A percentile compares a stretch with the other conserved stretches of the same genome.
Evolutionary conservation across 2,329 filamentous ascomycete genomes (phyloP).

Genomic region (Sclerotinia borealis): DNA sequence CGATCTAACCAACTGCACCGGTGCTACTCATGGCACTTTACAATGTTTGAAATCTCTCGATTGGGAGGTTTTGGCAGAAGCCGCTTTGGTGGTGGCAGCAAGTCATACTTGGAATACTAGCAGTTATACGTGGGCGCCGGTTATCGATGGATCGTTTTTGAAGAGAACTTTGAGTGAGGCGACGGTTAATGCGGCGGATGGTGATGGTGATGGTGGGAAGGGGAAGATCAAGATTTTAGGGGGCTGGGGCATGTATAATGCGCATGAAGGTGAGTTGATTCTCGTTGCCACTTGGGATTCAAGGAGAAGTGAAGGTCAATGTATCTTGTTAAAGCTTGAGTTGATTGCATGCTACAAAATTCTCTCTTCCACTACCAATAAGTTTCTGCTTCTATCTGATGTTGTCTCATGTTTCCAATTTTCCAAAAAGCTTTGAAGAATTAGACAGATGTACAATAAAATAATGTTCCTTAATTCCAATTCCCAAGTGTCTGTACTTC

Average conservation of each 20-base stretch:
- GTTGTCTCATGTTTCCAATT: no score
- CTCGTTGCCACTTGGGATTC: no score
- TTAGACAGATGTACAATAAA: background rate
- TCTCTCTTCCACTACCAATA: background rate
- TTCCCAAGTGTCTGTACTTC: background rate
- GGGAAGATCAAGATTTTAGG: constrained; percentile 40
- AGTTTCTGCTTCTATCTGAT: background rate
- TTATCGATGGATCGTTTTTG: constrained; percentile 52
- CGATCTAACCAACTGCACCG: constrained; percentile 36
- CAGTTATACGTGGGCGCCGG: constrained; percentile 54
- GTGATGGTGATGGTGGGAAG: constrained; percentile 8
- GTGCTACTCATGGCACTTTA: constrained; percentile 38
- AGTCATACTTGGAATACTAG: constrained; percentile 48
- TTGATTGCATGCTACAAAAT: background rate
- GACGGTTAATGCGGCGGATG: constrained; percentile 22
- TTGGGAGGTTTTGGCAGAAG: constrained; percentile 47
- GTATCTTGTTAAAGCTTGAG: background rate
- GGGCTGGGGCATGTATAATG: constrained; percentile 53
- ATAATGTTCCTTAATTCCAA: no score
- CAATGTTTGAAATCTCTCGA: constrained; percentile 49
- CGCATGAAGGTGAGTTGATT: constrained; percentile 40
- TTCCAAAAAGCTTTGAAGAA: background rate
- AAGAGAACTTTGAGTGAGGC: constrained; percentile 40
- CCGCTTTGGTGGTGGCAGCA: constrained; percentile 42
- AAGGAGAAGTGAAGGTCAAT: background rate